Evolutionary conservation across 805 yeast species (phyloP), one percentile per base, ranked within the genome.

Genomic region (Pichia membranifaciens): DNA sequence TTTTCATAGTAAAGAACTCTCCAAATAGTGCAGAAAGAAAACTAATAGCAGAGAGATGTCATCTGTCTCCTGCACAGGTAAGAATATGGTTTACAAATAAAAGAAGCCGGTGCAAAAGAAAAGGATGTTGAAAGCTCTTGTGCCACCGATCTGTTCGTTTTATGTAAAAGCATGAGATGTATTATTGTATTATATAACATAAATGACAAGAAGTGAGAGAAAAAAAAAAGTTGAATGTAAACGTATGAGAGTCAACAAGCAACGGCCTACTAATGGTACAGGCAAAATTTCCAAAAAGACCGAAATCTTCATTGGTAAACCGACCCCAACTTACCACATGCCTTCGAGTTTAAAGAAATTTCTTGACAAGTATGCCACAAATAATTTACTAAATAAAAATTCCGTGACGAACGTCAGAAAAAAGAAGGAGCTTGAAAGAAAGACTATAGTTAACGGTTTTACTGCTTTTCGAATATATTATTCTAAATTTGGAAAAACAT

Each of bases 391-490:
- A 25, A 25, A 25, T 25, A 25, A 25, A 25, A 25, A 25, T 25
- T 25, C 29, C 29, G 29, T 25, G 29, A 25, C 29, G 29, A 25
- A 25, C 29, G 29, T 25, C 29, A 25, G 29, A 25, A 25, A 25
- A 38, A 32, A 31, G 22, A 28, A 37, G 33, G 21, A 41, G 21
- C 28, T 5, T 6, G 20, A 42, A 12, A 33, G 29, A 22, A 49
- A 45, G 25, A 44, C 43, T 12, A 52, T 40, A 29, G 43, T 47
- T 23, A 61, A 57, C 40, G 62, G 60, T 1, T 63, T 64, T 45
- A 51, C 61, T 22, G 68, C 66, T 2, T 64, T 60, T 47, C 45
- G 68, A 38, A 51, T 61, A 4, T 64, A 56, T 47, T 63, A 64
- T 48, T 46, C 64, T 16, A 54, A 55, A 25, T 41, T 51, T 20